Evolutionary conservation across 371 early-diverging fungal genomes (phyloP).

Genomic region (Mucor sp.): DNA sequence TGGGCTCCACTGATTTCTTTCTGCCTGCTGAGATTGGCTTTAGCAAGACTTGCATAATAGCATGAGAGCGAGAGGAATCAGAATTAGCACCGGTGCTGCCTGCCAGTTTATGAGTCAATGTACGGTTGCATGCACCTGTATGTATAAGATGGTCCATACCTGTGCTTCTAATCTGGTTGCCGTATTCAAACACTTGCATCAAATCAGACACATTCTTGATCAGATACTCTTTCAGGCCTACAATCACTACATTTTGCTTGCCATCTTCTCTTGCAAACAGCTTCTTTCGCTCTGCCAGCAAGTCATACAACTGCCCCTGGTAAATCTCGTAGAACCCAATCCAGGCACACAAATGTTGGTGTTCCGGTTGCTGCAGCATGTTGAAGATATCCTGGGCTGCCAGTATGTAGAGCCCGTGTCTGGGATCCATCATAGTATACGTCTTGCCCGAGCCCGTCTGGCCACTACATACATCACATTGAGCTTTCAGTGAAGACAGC

Average conservation of each 20-base stretch:
- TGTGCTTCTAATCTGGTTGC: conserved; percentile 87
- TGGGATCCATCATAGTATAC: conserved; percentile 95
- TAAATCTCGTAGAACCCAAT: conserved; percentile 98
- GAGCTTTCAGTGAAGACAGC: neutral
- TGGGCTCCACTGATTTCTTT: conserved; percentile 39
- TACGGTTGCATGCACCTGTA: neutral
- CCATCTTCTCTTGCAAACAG: conserved; percentile 96
- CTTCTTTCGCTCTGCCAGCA: conserved; percentile 88
- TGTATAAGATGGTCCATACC: conserved; percentile 45
- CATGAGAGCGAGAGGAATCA: conserved; percentile 84
- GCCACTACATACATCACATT: conserved; percentile 61
- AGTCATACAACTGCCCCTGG: conserved; percentile 94
- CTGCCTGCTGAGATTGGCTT: conserved; percentile 53
- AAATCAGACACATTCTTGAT: conserved; percentile 83
- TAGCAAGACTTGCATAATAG: conserved; percentile 86
- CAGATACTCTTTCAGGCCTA: conserved; percentile 84
- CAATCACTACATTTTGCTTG: conserved; percentile 90
- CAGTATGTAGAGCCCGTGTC: conserved; percentile 85
- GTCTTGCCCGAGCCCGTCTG: conserved; percentile 98
- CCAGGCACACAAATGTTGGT: conserved; percentile 75
- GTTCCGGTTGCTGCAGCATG: conserved; percentile 70
- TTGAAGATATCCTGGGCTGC: conserved; percentile 92
- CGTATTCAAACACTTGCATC: conserved; percentile 93
- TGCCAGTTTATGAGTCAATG: neutral
- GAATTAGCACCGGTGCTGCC: conserved; percentile 77